A percentile compares a stretch with the other conserved stretches of the same genome.
Conservation (phyloP, 1,284 basidiomycete species). For the Neonothopanus nambi region DNA sequence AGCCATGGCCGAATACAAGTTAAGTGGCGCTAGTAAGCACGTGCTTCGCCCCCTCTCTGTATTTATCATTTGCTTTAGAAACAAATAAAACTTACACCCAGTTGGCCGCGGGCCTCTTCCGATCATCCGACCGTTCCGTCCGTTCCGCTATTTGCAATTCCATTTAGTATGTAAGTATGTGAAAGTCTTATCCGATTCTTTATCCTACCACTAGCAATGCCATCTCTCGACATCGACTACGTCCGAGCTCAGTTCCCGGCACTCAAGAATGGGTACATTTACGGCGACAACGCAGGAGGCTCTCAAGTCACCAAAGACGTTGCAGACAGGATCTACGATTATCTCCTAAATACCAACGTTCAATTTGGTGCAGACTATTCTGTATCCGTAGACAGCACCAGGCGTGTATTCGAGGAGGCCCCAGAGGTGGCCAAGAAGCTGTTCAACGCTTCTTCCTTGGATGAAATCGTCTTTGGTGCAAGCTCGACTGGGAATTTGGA, state of each 20-base stretch:
- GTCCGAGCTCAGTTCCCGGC: slow-evolving; percentile 66
- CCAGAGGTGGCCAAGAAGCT: slow-evolving; percentile 54
- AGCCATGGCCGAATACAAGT: no score
- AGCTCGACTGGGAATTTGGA: slow-evolving; percentile 70
- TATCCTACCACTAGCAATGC: neutral
- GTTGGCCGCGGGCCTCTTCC: no score
- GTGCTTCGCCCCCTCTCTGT: no score
- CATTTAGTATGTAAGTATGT: no score
- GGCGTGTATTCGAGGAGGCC: slow-evolving; percentile 50
- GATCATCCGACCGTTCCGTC: no score
- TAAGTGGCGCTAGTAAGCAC: no score
- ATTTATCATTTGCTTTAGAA: no score
- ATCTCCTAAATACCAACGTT: slow-evolving; percentile 69
- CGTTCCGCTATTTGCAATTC: no score
- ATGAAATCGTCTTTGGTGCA: slow-evolving; percentile 67
- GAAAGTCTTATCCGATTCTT: neutral
- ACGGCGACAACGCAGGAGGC: slow-evolving; percentile 79
- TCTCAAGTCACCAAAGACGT: slow-evolving; percentile 62
- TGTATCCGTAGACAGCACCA: slow-evolving; percentile 52
- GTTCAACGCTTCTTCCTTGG: slow-evolving; percentile 59
- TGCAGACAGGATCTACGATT: slow-evolving; percentile 61
- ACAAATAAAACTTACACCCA: no score
- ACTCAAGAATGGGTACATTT: slow-evolving; percentile 62
- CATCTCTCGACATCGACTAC: slow-evolving; percentile 46
- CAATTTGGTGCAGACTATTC: slow-evolving; percentile 73